These are phyloP conservation scores for Biscogniauxia mediterranea DNA, from an alignment of 2,329 filamentous ascomycete genomes.

Conservation along the genomic window DNA sequence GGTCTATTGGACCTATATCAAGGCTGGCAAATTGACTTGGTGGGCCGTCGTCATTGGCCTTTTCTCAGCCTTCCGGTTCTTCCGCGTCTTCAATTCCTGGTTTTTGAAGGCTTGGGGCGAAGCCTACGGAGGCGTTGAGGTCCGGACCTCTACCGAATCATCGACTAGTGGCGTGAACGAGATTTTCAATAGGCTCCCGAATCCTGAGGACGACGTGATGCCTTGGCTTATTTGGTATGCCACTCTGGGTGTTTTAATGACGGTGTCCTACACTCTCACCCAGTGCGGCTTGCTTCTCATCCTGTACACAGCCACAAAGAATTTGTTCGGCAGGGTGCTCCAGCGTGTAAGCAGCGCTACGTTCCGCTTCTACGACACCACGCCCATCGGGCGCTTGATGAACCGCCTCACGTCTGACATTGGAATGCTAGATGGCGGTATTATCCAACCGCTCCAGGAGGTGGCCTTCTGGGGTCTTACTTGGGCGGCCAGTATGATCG, in stretches of 20 bases:
- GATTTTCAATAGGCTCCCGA: slow-evolving; percentile 55
- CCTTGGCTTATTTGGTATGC: slow-evolving; percentile 76
- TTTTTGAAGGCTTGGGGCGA: slow-evolving; percentile 89
- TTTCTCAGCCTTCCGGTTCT: slow-evolving; percentile 61
- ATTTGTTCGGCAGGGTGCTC: slow-evolving; percentile 73
- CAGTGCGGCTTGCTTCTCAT: slow-evolving; percentile 72
- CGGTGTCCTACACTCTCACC: slow-evolving; percentile 58
- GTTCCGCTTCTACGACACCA: slow-evolving; percentile 89
- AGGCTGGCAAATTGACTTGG: slow-evolving; percentile 71
- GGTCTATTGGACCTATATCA: slow-evolving; percentile 85
- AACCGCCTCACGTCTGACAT: slow-evolving; percentile 90
- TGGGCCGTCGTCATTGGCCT: slow-evolving; percentile 66
- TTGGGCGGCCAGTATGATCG: slow-evolving; percentile 69
- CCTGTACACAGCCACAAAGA: slow-evolving; percentile 73
- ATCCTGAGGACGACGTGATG: slow-evolving; percentile 62
- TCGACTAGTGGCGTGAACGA: slow-evolving; percentile 22
- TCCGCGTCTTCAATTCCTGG: slow-evolving; percentile 68
- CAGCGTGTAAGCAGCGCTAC: slow-evolving; percentile 72
- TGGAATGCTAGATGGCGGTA: slow-evolving; percentile 83
- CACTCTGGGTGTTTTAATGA: slow-evolving; percentile 59
- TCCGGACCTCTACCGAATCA: slow-evolving; percentile 3
- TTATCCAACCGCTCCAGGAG: slow-evolving; percentile 69
- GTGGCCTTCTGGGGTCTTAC: slow-evolving; percentile 70
- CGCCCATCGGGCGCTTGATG: slow-evolving; percentile 85
- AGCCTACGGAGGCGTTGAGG: slow-evolving; percentile 52